Evolutionary conservation across 192 early-diverging fungal genomes (phyloP).

Genomic region (Paraglomus brasilianum): DNA sequence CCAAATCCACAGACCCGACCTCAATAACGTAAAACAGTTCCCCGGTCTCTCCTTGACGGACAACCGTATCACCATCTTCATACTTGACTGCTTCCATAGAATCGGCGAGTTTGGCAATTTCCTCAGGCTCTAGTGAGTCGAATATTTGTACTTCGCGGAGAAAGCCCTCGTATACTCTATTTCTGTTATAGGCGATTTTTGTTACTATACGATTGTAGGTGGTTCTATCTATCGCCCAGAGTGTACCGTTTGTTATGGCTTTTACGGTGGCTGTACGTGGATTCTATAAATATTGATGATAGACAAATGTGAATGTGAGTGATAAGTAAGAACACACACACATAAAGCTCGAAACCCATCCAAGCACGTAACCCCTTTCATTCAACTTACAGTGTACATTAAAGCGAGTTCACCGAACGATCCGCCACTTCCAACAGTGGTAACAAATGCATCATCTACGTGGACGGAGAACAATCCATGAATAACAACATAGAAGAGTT

Average conservation of each 20-base stretch:
- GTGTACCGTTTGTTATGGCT: slow-evolving; percentile 29
- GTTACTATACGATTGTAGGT: slow-evolving; percentile 42
- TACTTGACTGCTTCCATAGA: slow-evolving; percentile 61
- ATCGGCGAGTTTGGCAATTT: slow-evolving; percentile 70
- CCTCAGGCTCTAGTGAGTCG: slow-evolving; percentile 38
- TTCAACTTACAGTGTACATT: slow-evolving; percentile 45
- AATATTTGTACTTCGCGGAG: slow-evolving; percentile 34
- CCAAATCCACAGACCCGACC: slow-evolving; percentile 57
- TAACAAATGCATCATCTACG: slow-evolving; percentile 31
- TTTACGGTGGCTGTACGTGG: slow-evolving; percentile 46
- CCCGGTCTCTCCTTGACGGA: slow-evolving; percentile 64
- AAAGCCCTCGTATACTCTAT: slow-evolving; percentile 42
- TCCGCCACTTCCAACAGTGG: slow-evolving; percentile 32
- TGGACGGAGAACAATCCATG: slow-evolving; percentile 37
- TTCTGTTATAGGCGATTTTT: slow-evolving; percentile 35
- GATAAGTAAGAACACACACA: background rate
- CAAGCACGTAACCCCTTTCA: background rate
- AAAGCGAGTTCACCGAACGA: slow-evolving; percentile 50
- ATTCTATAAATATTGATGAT: background rate
- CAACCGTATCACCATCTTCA: slow-evolving; percentile 58
- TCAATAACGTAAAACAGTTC: slow-evolving; percentile 74
- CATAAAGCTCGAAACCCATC: background rate
- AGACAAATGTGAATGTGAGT: background rate
- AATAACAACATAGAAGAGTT: slow-evolving; percentile 44
- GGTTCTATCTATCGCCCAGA: slow-evolving; percentile 46